Base-by-base conservation (phyloP, 805 yeast species). In the Myxozyma melibiosi region DNA sequence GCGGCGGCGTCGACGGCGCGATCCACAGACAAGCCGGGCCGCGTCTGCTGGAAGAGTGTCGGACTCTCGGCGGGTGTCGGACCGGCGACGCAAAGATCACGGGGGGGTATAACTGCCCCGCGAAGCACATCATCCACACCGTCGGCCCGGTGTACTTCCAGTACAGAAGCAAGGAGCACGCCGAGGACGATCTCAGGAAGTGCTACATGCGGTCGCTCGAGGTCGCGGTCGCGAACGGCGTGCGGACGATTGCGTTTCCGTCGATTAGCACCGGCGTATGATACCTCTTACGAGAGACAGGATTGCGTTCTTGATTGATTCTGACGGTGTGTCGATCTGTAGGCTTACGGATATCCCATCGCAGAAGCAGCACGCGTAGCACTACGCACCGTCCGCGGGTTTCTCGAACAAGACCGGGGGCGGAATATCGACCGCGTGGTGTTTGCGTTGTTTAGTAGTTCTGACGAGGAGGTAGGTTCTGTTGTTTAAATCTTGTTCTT, bases 81-180 rank as follows among this genome's bases (percentile, higher is more conserved):
- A 59, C 63, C 18, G 62, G 63, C 27, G 63, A 59, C 33, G 63
- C 63, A 13, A 57, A 57, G 53, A 46, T 59, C 48, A 59, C 63
- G 27, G 16, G 16, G 16, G 63, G 52, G 11, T 51, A 42, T 25
- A 24, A 27, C 13, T 31, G 49, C 6, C 63, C 63, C 1, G 44
- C 61, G 1, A 41, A n/a, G 45, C 25, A 24, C 24, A 30, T 59
- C 35, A 51, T 59, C 2, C 63, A 57, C 31, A 51, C 63, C 14
- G 63, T 59, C 16, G 63, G 63, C 1, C 62, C 63, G 2, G 55
- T 59, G 0, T 59, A 52, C 43, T 22, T 16, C 24, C 31, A 33
- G 28, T 48, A 52, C 25, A 24, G n/a, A 16, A 31, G 24, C n/a
- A 34, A 20, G 30, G 30, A 22, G 2, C 16, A 38, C 37, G 47